Percentiles rank a stretch among this genome's conserved stretches.
These are phyloP conservation scores for Wickerhamomyces queroliae DNA, from an alignment of 805 yeast species.

Conservation along the genomic window DNA sequence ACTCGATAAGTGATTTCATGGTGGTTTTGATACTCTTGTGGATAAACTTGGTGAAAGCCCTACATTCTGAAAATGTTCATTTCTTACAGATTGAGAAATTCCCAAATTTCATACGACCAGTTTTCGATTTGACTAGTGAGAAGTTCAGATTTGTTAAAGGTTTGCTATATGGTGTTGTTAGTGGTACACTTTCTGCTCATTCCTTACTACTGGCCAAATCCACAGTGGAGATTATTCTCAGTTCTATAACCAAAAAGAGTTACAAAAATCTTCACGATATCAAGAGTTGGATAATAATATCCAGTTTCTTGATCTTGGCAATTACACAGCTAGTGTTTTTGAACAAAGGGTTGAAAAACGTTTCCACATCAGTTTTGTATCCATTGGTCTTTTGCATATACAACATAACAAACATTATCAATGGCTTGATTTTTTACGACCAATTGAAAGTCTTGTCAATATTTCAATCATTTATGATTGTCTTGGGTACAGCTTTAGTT, in stretches of 20 bases:
- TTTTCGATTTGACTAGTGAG: slow-evolving; percentile 4
- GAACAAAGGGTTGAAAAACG: slow-evolving; percentile 63
- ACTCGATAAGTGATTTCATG: slow-evolving; percentile 27
- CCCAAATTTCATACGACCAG: slow-evolving; percentile 1
- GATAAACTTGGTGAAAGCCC: slow-evolving; percentile 17
- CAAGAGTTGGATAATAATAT: slow-evolving; percentile 45
- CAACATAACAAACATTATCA: slow-evolving; percentile 62
- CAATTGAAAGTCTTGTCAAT: slow-evolving; percentile 38
- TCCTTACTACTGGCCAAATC: slow-evolving; percentile 83
- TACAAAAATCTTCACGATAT: slow-evolving; percentile 33
- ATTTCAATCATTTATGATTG: slow-evolving; percentile 34
- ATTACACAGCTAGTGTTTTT: slow-evolving; percentile 66
- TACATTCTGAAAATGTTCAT: slow-evolving; percentile 1
- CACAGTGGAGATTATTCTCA: slow-evolving; percentile 61
- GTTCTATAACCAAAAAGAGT: slow-evolving; percentile 30
- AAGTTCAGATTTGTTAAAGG: slow-evolving; percentile 41
- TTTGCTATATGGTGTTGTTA: slow-evolving; percentile 53
- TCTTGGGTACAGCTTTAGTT: slow-evolving; percentile 39
- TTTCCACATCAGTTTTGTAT: slow-evolving; percentile 73
- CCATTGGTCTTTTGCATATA: slow-evolving; percentile 84
- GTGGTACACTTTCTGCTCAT: slow-evolving; percentile 82
- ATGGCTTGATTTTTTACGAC: slow-evolving; percentile 54
- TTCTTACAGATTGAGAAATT: not conserved
- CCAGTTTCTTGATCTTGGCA: slow-evolving; percentile 55
- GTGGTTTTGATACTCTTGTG: slow-evolving; percentile 25